These are phyloP conservation scores for Mucor lusitanicus DNA, from an alignment of 371 early-diverging fungal species.

Conservation along the genomic window DNA sequence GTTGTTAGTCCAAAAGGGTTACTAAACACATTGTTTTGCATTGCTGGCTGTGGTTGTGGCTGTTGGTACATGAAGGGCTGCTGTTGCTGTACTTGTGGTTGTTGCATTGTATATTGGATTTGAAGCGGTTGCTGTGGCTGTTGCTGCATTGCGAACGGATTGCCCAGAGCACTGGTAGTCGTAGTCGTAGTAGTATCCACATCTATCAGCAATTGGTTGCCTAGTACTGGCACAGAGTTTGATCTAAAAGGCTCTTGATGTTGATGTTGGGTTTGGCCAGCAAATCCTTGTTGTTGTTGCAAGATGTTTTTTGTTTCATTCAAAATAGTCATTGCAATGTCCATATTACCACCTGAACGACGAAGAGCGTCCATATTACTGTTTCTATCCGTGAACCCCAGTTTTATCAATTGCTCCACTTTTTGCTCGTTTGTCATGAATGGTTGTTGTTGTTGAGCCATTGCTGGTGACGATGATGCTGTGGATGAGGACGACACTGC, in stretches of 20 bases:
- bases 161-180: not conserved
- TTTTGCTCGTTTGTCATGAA: conserved; percentile 42
- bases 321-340: conserved; percentile 56
- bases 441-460: conserved; percentile 15
- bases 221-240: conserved; percentile 8
- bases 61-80: conserved; percentile 12
- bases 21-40: not conserved
- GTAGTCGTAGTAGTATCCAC: conserved; percentile 4
- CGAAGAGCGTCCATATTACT: conserved; percentile 55
- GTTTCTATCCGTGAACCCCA: conserved; percentile 53
- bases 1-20: conserved; percentile 5
- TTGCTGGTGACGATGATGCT: conserved; percentile 8
- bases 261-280: conserved; percentile 4
- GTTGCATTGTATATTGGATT: conserved; percentile 16
- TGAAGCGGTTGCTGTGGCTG: conserved; percentile 6
- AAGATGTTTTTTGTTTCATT: conserved; percentile 35
- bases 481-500: conserved; percentile 1
- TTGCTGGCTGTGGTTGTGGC: conserved; percentile 7
- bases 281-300: conserved; percentile 2
- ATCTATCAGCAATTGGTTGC: not conserved
- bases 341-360: conserved; percentile 61
- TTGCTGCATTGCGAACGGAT: conserved; percentile 2
- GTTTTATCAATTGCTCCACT: conserved; percentile 38
- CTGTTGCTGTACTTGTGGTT: conserved; percentile 13
- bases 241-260: conserved; percentile 17